Base-by-base conservation (phyloP, 2,329 filamentous ascomycete species). In the Fusarium sp. region DNA sequence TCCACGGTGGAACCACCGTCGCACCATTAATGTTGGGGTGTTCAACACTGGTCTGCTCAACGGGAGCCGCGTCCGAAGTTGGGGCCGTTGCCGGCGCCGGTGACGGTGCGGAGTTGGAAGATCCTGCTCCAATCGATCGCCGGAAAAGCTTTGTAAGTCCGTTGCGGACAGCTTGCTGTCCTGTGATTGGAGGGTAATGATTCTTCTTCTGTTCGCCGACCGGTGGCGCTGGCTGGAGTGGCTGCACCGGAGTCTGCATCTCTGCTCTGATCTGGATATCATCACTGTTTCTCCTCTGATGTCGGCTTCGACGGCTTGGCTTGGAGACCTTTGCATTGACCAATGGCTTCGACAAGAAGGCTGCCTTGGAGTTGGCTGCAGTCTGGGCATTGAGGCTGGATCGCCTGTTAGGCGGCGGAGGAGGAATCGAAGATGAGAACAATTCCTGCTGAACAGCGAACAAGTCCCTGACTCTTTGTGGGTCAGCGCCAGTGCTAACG, bases 311-410 rank as follows among this genome's bases (percentile, higher is more conserved):
- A 14, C 76, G 75, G 22, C 67, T 58, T 9, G 65, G 42, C 62
- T 77, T 78, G 24, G 70, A 62, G 7, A 56, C 59, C 57, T 66
- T 75, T 5, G 64, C 38, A 66, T 71, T 75, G 60, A 62, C 56
- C 63, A 46, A 66, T 60, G 49, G 75, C 69, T 67, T 68, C 69
- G 56, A 66, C 74, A 65, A 74, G 77, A 7, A 78, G 6, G 53
- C 36, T 10, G 64, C 29, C 10, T 66, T 62, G 2, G 62, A 59
- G 31, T 66, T 75, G 1, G 80, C 79, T 20, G 84, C 84, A 0
- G 84, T 86, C 36, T 82, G 83, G 3, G 87, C 86, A 59, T 87
- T 84, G 5, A 90, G 79, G 72, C 88, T 91, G 5, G 88, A 90
- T 58, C 86, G 82, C 14, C 89, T 82, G 57, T 87, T 81, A 0